Conservation (phyloP, 2,329 filamentous ascomycete genomes). For the Xenoacremonium recifei region DNA sequence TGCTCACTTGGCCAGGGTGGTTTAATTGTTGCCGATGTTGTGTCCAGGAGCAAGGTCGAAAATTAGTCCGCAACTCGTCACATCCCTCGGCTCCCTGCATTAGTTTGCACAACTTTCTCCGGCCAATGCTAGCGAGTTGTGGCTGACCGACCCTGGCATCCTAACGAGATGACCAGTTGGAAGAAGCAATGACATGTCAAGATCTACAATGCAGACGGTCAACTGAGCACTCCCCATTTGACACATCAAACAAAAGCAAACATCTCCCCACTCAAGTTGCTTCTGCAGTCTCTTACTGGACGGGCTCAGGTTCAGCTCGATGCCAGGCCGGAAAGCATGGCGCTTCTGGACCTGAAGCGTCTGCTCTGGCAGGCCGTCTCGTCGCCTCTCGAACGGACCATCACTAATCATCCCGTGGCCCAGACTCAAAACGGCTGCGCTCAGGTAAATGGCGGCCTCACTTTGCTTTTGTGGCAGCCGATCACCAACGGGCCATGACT, state of each 20-base stretch:
- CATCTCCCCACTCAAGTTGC: not conserved
- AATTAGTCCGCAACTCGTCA: not conserved
- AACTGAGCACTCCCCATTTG: not conserved
- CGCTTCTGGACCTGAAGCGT: not conserved
- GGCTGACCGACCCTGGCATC: too few relatives aligned
- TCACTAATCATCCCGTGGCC: not conserved
- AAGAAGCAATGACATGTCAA: not conserved
- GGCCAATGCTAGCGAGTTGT: too few relatives aligned
- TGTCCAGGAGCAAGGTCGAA: not conserved
- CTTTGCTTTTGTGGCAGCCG: not conserved
- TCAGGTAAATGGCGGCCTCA: too few relatives aligned
- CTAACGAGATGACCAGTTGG: not conserved
- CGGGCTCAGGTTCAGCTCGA: too few relatives aligned
- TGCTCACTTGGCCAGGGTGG: not conserved
- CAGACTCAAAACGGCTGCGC: too few relatives aligned
- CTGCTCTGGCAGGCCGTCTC: not conserved
- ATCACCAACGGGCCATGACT: not conserved
- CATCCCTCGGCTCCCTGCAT: slow-evolving; percentile 6
- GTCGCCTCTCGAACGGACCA: not conserved
- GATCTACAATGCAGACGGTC: not conserved
- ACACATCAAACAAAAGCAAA: not conserved
- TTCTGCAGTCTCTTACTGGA: not conserved
- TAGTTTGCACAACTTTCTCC: slow-evolving; percentile 4
- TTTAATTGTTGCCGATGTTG: not conserved
- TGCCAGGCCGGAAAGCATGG: not conserved